A percentile compares a stretch with the other conserved stretches of the same genome.
phyloP scores from a whole-genome alignment of 1,139 yeast species.

The Yamadazyma blattariae region DNA sequence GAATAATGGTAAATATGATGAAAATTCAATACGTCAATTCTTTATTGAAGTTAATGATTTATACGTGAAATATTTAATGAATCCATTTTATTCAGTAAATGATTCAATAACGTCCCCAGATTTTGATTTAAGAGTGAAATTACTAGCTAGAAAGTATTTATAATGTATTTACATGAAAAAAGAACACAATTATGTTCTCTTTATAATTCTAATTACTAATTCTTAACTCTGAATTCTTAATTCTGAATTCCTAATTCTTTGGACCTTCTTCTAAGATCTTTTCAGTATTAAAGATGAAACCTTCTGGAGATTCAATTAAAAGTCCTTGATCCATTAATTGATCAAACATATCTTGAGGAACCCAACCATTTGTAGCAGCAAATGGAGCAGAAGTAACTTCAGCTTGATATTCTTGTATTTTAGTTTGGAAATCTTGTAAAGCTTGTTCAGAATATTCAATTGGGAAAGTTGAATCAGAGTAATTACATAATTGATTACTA shows the following conservation, averaged over 20 bases:
- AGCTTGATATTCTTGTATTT: constrained; percentile 65
- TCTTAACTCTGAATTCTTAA: neutral
- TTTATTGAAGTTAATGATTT: constrained; percentile 83
- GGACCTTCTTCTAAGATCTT: constrained; percentile 28
- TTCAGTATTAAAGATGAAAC: constrained; percentile 38
- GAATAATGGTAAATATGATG: constrained; percentile 41
- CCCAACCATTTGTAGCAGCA: constrained; percentile 92
- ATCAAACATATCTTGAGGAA: constrained; percentile 89
- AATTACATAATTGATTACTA: constrained; percentile 55
- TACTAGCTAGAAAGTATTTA: constrained; percentile 74
- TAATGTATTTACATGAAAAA: constrained; percentile 16
- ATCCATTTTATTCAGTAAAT: constrained; percentile 81
- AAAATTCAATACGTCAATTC: constrained; percentile 77
- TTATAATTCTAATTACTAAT: neutral
- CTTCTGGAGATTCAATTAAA: constrained; percentile 39
- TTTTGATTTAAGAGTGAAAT: constrained; percentile 74
- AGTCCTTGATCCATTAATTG: constrained; percentile 65
- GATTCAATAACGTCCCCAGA: constrained; percentile 71
- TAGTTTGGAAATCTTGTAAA: constrained; percentile 53
- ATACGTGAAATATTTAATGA: constrained; percentile 79
- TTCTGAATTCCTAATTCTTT: neutral
- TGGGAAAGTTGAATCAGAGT: constrained; percentile 52
- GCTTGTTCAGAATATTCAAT: constrained; percentile 54
- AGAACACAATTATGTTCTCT: neutral
- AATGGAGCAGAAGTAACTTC: constrained; percentile 72